Conservation (phyloP, 2,329 filamentous ascomycete genomes). For the Grosmannia huntii region DNA sequence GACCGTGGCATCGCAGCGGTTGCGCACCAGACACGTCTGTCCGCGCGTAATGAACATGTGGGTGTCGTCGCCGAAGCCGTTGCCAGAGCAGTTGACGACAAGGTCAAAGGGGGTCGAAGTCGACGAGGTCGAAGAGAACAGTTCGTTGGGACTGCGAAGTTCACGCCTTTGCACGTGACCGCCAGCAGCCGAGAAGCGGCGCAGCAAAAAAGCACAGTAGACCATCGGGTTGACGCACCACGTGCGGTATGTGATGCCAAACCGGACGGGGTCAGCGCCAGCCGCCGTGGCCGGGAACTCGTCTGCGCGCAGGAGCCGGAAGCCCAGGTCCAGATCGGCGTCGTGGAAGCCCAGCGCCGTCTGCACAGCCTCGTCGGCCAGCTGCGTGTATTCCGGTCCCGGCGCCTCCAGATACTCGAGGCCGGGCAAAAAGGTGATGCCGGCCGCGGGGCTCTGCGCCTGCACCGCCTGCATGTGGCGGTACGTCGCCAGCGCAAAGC, state of each 20-base stretch:
- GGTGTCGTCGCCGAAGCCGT: slow-evolving; percentile 25
- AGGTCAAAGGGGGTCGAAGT: slow-evolving; percentile 18
- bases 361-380: slow-evolving; percentile 17
- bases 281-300: slow-evolving; percentile 12
- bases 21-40: slow-evolving; percentile 33
- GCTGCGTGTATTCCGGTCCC: slow-evolving; percentile 22
- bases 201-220: slow-evolving; percentile 35
- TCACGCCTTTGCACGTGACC: slow-evolving; percentile 22
- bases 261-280: slow-evolving; percentile 16
- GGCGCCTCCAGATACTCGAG: slow-evolving; percentile 40
- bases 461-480: slow-evolving; percentile 25
- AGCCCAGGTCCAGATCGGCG: slow-evolving; percentile 23
- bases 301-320: slow-evolving; percentile 22
- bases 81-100: slow-evolving; percentile 33
- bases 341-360: slow-evolving; percentile 17
- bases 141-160: slow-evolving; percentile 24
- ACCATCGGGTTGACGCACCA: slow-evolving; percentile 43
- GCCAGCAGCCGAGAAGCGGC: slow-evolving; percentile 25
- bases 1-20: slow-evolving; percentile 27
- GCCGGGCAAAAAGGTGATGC: slow-evolving; percentile 35
- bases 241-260: slow-evolving; percentile 38
- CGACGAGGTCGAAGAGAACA: slow-evolving; percentile 20
- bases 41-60: slow-evolving; percentile 31
- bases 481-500: slow-evolving; percentile 28
- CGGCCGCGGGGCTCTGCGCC: slow-evolving; percentile 22